Conservation (phyloP, 768 basidiomycete genomes). For the Podaxis mareebaensis region DNA sequence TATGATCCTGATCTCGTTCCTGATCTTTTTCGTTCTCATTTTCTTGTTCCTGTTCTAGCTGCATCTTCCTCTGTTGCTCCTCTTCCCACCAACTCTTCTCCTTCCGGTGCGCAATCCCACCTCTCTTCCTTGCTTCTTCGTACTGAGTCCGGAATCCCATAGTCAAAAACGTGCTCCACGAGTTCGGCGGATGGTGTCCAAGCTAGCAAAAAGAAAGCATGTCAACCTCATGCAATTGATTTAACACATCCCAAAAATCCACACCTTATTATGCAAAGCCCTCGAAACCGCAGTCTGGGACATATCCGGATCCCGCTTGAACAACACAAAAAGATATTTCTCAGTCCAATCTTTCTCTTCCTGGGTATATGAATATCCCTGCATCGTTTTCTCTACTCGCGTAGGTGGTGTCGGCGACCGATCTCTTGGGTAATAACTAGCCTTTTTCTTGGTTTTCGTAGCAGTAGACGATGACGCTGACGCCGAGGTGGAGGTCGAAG, state of each 20-base stretch:
- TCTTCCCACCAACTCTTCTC: conserved; percentile 24
- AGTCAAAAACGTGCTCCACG: conserved; percentile 49
- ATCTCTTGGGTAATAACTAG: conserved; percentile 5
- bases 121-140: conserved; percentile 49
- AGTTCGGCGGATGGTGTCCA: conserved; percentile 53
- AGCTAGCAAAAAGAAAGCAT: conserved; percentile 39
- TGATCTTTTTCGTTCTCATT: not conserved
- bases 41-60: conserved; percentile 1
- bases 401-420: conserved; percentile 9
- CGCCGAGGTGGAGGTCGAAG: not conserved
- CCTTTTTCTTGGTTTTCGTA: not conserved
- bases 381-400: not conserved
- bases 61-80: conserved; percentile 4
- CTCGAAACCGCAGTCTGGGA: conserved; percentile 36
- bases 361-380: conserved; percentile 44
- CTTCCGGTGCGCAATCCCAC: conserved; percentile 53
- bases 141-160: conserved; percentile 35
- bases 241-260: conserved; percentile 6
- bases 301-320: conserved; percentile 49
- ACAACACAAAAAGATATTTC: conserved; percentile 43
- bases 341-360: conserved; percentile 51
- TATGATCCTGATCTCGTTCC: not conserved
- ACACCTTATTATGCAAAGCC: conserved; percentile 48
- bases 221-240: not conserved
- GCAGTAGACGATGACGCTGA: not conserved